Evolutionary conservation across 192 early-diverging fungal species (phyloP).

Genomic region (Coemansia sp.): DNA sequence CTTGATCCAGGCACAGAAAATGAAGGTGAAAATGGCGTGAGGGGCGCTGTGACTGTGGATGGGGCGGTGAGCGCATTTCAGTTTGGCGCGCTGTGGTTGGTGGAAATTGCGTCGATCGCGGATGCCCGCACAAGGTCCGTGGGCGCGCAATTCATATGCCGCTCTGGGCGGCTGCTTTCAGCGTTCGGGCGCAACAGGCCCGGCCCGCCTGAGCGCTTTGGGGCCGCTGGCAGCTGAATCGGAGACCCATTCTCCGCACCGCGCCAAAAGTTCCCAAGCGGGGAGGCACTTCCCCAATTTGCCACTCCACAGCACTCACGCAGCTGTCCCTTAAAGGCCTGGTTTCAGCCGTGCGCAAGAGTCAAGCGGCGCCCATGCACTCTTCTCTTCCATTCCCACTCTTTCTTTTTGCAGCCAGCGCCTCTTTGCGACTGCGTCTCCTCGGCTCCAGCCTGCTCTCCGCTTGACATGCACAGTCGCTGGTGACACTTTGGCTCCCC

Average conservation of each 20-base stretch:
- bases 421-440: conserved; percentile 2
- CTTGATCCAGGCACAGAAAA: not conserved
- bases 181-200: not conserved
- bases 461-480: conserved; percentile 4
- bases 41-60: not conserved
- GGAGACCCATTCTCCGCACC: conserved; percentile 9
- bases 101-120: conserved; percentile 25
- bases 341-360: not conserved
- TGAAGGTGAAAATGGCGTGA: conserved; percentile 2
- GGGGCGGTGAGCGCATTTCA: not conserved
- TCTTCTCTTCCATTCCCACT: not conserved
- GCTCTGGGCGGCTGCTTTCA: too few species aligned
- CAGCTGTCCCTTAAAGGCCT: not conserved
- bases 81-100: conserved; percentile 13
- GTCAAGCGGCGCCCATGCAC: conserved; percentile 1
- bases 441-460: conserved; percentile 4
- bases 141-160: not conserved
- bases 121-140: conserved; percentile 3
- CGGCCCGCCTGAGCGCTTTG: not conserved
- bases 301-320: conserved; percentile 1
- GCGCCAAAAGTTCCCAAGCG: conserved; percentile 5
- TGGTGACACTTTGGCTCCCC: conserved; percentile 9
- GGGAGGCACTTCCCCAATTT: not conserved
- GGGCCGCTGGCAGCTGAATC: not conserved
- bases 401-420: not conserved